Evolutionary conservation across 2,329 filamentous ascomycete species (phyloP).

Genomic region (Botryotinia calthae): DNA sequence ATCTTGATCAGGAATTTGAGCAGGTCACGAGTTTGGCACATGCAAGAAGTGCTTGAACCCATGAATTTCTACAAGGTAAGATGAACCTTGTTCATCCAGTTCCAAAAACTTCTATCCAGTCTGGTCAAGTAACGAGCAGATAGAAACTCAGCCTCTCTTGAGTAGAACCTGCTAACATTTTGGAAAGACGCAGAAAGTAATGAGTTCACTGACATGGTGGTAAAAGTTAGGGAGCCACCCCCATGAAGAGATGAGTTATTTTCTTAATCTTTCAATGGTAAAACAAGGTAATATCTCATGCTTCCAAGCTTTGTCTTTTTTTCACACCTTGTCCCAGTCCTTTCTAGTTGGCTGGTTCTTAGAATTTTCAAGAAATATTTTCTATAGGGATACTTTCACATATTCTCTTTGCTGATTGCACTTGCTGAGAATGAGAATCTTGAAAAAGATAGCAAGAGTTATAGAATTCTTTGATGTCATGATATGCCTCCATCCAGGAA

Average conservation of each 20-base stretch:
- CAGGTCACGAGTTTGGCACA: background rate
- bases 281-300: background rate
- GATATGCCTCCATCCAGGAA: background rate
- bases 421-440: background rate
- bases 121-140: fast-evolving
- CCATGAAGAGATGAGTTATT: background rate
- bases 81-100: background rate
- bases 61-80: background rate
- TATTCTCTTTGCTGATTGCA: background rate
- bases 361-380: background rate
- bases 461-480: background rate
- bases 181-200: background rate
- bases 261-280: fast-evolving
- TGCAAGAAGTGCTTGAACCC: background rate
- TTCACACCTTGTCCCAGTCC: background rate
- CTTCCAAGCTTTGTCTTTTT: background rate
- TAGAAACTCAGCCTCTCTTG: too few relatives aligned
- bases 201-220: background rate
- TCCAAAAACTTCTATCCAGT: background rate
- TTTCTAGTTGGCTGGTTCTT: too few relatives aligned
- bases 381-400: background rate
- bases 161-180: background rate
- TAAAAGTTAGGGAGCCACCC: background rate
- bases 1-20: background rate
- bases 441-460: too few relatives aligned